phyloP scores from a whole-genome alignment of 192 early-diverging fungal species.

The Linnemannia exigua region DNA sequence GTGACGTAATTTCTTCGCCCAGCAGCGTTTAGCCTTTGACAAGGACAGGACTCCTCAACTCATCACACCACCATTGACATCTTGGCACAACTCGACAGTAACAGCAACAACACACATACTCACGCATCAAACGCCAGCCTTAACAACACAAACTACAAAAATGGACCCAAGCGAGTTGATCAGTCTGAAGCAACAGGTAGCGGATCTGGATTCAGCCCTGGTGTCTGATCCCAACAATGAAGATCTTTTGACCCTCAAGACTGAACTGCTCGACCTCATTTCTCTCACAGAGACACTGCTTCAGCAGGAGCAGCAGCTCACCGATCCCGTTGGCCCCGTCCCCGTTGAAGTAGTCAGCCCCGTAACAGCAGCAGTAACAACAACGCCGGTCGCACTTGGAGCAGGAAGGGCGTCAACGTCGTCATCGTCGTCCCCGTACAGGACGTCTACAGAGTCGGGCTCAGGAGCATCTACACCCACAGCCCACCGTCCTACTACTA shows the following conservation, averaged over 20 bases:
- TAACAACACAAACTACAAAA: background rate
- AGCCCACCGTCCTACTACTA: background rate
- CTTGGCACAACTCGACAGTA: too few species aligned
- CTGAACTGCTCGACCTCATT: slow-evolving; percentile 80
- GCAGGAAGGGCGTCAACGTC: slow-evolving; percentile 3
- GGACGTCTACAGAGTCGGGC: background rate
- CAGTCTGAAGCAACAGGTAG: slow-evolving; percentile 75
- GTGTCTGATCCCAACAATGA: slow-evolving; percentile 74
- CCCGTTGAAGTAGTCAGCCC: background rate
- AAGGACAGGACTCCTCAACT: background rate
- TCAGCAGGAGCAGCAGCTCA: slow-evolving; percentile 42
- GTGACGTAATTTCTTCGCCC: background rate
- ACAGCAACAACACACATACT: background rate
- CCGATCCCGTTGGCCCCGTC: slow-evolving; percentile 3
- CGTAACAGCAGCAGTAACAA: background rate
- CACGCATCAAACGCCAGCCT: background rate
- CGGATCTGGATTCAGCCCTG: slow-evolving; percentile 80
- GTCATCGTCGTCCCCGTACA: background rate
- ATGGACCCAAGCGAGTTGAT: slow-evolving; percentile 69
- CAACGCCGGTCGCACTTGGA: too few species aligned
- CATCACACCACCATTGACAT: background rate
- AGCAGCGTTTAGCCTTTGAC: background rate
- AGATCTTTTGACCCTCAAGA: slow-evolving; percentile 75
- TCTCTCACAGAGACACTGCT: slow-evolving; percentile 64
- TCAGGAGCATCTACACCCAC: slow-evolving; percentile 1